Base-by-base conservation (phyloP, 306 rosid species). In the Trichosanthes cucumerina region DNA sequence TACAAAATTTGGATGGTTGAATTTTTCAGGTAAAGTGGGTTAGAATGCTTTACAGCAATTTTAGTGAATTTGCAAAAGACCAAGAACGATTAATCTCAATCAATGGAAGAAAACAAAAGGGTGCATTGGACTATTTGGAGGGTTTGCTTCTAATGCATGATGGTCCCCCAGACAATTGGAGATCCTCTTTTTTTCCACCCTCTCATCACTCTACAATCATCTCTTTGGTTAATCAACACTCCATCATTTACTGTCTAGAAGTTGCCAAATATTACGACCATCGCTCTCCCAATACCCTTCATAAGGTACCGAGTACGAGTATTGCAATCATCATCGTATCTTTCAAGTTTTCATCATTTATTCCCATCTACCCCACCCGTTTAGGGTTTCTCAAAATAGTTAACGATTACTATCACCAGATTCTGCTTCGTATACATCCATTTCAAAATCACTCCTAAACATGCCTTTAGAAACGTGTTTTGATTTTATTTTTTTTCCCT, bases 141-240 rank as follows among this genome's bases (percentile, higher is more conserved):
- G 98, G 98, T 58, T 83, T 85, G 58, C 85, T 95, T 75, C 86
- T 95, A 49, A 82, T 91, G 84, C 80, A 87, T 81, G 92, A 88
- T 73, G 97, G 96, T 54, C 79, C 96, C 39, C 90, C 88, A 24
- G 84, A 92, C 80, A 95, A 84, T 56, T 95, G 98, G 98, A 83
- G 98, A 82, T 95, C 98, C 76, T 92, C 98, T 72, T 95, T 90
- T 87, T 95, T 92, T 53, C 97, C 98, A 64, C 39, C 33, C 23
- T 82, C 96, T n/a, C 89, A 89, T 53, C 96, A 90, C 86, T 63
- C 88, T 0, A 86, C 74, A 82, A 92, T 95, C 38, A 80, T 86
- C 62, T 89, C 96, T 52, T 58, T 79, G 2, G 82, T 95, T 6
- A 73, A 81, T 4, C 75, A 86, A 62, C 76, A 92, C 69, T 78